Base-by-base conservation (phyloP, 371 early-diverging fungal species). In the Saksenaea oblongispora region DNA sequence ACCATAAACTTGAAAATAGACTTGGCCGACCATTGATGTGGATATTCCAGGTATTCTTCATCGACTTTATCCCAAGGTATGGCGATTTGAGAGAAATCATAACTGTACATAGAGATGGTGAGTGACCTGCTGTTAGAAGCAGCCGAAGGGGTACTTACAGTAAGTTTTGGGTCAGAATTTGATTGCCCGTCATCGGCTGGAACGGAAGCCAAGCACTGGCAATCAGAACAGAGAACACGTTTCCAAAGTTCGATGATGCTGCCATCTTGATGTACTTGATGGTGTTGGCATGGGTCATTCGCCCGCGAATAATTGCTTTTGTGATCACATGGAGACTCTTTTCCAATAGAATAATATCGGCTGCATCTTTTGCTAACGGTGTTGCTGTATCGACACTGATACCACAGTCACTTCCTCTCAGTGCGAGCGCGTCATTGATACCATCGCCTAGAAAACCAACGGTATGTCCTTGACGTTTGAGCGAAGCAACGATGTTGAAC, bases 341-440 rank as follows among this genome's bases (percentile, higher is more conserved):
- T 24, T 84, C 79, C 17, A 77, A 66, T 42, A 89, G 73, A 24
- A 89, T 83, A 53, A 94, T 76, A 24, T 86, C 75, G 0, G 94
- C 91, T 4, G 94, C 90, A 34, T 91, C 93, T 70, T 93, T 86
- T 18, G 94, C 93, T 35, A 93, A 87, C 54, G 93, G 92, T 0
- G 93, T 93, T 8, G 90, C 93, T 1, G 89, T 84, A 58, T 87
- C 85, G 31, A 97, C 83, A 0, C 93, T 88, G 34, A 97, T 86
- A 4, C 97, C 96, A 15, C 95, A 85, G 64, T 94, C 89, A 7
- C 93, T 87, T 37, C 84, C 88, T 0, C 88, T 88, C n/a, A 98
- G 75, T 2, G 97, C 95, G 13, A 93, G 94, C 1, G 94, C 91
- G 69, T 98, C 98, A 69, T 98, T 99, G 65, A 96, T 91, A 42